Evolutionary conservation across 2,329 filamentous ascomycete species (phyloP).

Genomic region (Penicillium sp.): DNA sequence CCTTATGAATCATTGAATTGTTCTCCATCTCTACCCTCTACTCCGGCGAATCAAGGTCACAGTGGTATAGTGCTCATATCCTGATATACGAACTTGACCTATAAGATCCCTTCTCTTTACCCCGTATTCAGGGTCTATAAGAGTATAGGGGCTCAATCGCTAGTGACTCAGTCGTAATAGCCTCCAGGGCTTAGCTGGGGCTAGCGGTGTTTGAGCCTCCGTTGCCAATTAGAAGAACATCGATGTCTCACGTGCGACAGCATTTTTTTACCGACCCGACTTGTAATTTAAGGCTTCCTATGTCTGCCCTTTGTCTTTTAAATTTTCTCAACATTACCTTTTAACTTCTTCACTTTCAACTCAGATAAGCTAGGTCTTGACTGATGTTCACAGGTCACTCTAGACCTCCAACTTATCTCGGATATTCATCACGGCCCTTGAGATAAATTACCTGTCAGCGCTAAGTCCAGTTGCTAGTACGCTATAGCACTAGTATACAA

Average conservation of each 20-base stretch:
- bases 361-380: background rate
- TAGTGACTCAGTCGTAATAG: no score
- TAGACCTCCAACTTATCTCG: background rate
- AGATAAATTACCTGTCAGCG: background rate
- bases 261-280: background rate
- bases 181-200: no score
- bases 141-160: no score
- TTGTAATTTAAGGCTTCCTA: background rate
- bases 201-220: background rate
- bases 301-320: background rate
- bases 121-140: background rate
- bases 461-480: background rate
- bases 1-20: background rate
- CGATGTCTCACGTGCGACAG: background rate
- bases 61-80: background rate
- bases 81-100: background rate
- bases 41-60: background rate
- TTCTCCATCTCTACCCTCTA: slow-evolving; percentile 1
- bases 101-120: slow-evolving; percentile 5
- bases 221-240: background rate
- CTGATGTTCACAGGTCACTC: background rate
- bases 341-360: background rate
- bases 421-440: background rate
- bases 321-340: background rate
- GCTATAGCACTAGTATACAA: background rate